Evolutionary conservation across 352 stramenopile species (phyloP), one percentile per base, ranked within the genome.

Genomic region (Phytopythium montanum): DNA sequence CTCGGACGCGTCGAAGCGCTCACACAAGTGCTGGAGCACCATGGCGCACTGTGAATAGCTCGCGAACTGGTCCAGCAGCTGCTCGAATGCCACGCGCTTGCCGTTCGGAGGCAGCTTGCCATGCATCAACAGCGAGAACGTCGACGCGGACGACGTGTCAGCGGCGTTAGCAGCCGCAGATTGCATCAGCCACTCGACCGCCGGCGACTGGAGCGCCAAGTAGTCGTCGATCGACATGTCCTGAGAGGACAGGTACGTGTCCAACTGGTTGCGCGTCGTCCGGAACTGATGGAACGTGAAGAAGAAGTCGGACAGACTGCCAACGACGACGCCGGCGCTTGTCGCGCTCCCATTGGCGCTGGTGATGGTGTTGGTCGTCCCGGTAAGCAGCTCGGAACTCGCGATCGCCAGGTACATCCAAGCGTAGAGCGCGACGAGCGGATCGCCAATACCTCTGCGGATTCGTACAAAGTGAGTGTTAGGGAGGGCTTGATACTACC

Each of bases 271-370:
- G 12, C 68, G 61, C n/a, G 50, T 45, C 21, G 52, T 46, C 19
- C 73, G 68, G 48, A 91, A 95, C 56, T 83, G 78, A 45, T 90
- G 65, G 61, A 96, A 95, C 0, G 73, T 77, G 68, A 93, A 95
- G 29, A 98, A 85, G 59, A 94, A 96, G 66, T 98, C 90, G 45
- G 91, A 93, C 19, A 97, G 39, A 51, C 85, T 95, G 38, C 68
- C 88, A n/a, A 83, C 68, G 13, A 94, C 73, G 0, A 79, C 74
- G 12, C 62, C 60, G 7, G 80, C 79, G 12, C 80, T 76, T 18
- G 59, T 74, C 0, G 65, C 41, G 3, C 58, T 66, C 26, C 29
- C 29, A 26, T 56, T 56, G n/a, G 50, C 19, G 29, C 31, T 44
- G 31, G 18, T 56, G 31, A 44, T 23, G 34, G 8, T 16, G 31